phyloP scores from a whole-genome alignment of 2,329 filamentous ascomycete genomes.

The Claviceps paspali region DNA sequence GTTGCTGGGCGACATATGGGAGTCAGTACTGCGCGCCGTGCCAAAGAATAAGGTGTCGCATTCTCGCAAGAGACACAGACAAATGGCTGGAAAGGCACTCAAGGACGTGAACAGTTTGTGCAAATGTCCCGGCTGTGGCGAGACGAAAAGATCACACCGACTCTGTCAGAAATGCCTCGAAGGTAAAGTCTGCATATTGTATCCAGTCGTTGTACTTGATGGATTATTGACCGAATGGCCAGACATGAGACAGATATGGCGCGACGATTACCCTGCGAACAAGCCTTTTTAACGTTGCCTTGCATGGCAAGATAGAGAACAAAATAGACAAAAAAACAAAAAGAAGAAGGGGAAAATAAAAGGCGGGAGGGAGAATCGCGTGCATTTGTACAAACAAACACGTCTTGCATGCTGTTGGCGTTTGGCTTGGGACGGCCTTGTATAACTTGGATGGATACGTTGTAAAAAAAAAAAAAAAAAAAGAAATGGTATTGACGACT shows the following conservation, averaged over 20 bases:
- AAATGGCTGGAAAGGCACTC: constrained; percentile 89
- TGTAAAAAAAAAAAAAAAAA: constrained; percentile 3
- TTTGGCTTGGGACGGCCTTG: constrained; percentile 18
- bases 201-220: background rate
- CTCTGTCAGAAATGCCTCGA: constrained; percentile 76
- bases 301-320: constrained; percentile 5
- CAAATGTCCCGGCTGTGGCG: constrained; percentile 78
- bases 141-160: constrained; percentile 74
- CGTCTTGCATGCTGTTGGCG: constrained; percentile 19
- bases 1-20: constrained; percentile 75
- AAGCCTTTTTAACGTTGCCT: constrained; percentile 15
- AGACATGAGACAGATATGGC: constrained; percentile 34
- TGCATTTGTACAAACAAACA: constrained; percentile 11
- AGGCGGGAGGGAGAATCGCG: constrained; percentile 16
- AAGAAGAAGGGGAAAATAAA: too few relatives aligned
- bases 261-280: constrained; percentile 21
- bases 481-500: too few relatives aligned
- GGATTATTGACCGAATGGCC: background rate
- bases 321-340: constrained; percentile 11
- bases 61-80: constrained; percentile 82
- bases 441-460: constrained; percentile 12
- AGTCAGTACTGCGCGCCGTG: constrained; percentile 78
- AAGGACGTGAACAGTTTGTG: constrained; percentile 81
- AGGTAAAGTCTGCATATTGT: constrained; percentile 39
- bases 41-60: constrained; percentile 99